A percentile compares a stretch with the other conserved stretches of the same genome.
These are phyloP conservation scores for Tetrapyrgos nigripes DNA, from an alignment of 1,284 basidiomycete species.

Conservation along the genomic window DNA sequence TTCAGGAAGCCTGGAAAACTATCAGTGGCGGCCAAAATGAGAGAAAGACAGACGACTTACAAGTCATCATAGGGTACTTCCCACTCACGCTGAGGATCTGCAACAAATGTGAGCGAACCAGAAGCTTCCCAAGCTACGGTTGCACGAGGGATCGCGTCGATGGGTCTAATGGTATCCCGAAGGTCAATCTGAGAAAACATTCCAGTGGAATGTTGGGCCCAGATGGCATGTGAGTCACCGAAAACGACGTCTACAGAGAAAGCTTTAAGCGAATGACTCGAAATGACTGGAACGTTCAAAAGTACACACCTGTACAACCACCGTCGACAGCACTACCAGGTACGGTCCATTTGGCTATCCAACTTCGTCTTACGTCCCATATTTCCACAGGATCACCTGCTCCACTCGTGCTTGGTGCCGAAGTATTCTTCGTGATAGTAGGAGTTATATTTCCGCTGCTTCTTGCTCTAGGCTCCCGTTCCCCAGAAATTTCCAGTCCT, in stretches of 20 bases:
- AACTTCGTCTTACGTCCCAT: conserved; percentile 86
- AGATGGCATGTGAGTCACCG: conserved; percentile 75
- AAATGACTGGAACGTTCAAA: conserved; percentile 4
- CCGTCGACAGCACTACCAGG: conserved; percentile 68
- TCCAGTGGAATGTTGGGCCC: conserved; percentile 80
- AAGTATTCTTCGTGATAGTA: background rate
- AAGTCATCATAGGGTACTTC: conserved; percentile 88
- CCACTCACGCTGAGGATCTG: conserved; percentile 62
- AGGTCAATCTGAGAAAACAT: conserved; percentile 84
- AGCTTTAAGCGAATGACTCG: conserved; percentile 13
- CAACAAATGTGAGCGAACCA: conserved; percentile 75
- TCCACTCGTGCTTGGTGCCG: background rate
- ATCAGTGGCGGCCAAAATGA: conserved; percentile 8
- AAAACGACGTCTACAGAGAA: conserved; percentile 66
- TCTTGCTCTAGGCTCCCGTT: background rate
- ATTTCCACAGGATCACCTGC: conserved; percentile 73
- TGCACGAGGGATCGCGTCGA: conserved; percentile 75
- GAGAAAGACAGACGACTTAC: conserved; percentile 51
- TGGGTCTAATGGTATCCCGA: conserved; percentile 62
- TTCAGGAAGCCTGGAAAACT: conserved; percentile 54
- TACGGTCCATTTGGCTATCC: conserved; percentile 85
- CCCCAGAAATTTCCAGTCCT: conserved; percentile 2
- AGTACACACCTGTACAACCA: conserved; percentile 66
- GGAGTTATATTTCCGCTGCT: background rate
- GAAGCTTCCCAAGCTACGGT: conserved; percentile 73